Percentiles rank a stretch among this genome's conserved stretches.
Evolutionary conservation across 495 filamentous ascomycete species (phyloP).

Genomic region (Podospora bellae-mahoneyi): DNA sequence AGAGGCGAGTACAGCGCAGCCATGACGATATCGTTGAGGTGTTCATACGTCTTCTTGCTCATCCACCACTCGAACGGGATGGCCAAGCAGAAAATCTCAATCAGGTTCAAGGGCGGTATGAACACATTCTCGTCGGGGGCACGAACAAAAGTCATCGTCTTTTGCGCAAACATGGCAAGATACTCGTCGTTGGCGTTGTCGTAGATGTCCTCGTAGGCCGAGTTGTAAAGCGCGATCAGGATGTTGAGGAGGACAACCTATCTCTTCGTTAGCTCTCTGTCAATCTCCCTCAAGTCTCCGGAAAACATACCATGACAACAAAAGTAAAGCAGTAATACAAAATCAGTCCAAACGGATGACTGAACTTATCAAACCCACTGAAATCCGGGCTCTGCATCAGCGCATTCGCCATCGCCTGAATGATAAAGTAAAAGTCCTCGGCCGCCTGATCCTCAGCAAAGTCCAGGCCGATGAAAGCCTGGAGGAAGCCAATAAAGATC

Average conservation of each 20-base stretch:
- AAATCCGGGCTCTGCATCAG: constrained; percentile 92
- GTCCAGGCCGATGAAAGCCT: constrained; percentile 93
- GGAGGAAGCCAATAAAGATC: constrained; percentile 84
- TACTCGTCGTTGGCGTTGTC: constrained; percentile 93
- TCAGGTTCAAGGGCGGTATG: constrained; percentile 90
- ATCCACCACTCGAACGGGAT: constrained; percentile 97
- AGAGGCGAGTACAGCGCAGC: constrained; percentile 79
- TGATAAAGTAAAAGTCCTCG: constrained; percentile 62
- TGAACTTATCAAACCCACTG: constrained; percentile 72
- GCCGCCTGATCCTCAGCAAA: constrained; percentile 66
- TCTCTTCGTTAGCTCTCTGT: not conserved
- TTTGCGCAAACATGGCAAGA: constrained; percentile 83
- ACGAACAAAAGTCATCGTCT: constrained; percentile 93
- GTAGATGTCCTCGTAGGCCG: constrained; percentile 92
- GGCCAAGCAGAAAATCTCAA: constrained; percentile 77
- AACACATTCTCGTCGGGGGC: constrained; percentile 98
- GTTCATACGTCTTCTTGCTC: constrained; percentile 60
- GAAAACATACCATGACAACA: constrained; percentile 72
- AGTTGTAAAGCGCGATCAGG: constrained; percentile 94
- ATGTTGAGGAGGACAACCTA: constrained; percentile 77
- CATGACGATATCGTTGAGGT: constrained; percentile 85
- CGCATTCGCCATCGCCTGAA: constrained; percentile 86
- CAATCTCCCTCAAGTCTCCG: not conserved
- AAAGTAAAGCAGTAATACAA: constrained; percentile 97
- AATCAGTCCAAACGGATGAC: constrained; percentile 76